These are phyloP conservation scores for Botryotinia globosa DNA, from an alignment of 2,329 filamentous ascomycete genomes.

Conservation along the genomic window DNA sequence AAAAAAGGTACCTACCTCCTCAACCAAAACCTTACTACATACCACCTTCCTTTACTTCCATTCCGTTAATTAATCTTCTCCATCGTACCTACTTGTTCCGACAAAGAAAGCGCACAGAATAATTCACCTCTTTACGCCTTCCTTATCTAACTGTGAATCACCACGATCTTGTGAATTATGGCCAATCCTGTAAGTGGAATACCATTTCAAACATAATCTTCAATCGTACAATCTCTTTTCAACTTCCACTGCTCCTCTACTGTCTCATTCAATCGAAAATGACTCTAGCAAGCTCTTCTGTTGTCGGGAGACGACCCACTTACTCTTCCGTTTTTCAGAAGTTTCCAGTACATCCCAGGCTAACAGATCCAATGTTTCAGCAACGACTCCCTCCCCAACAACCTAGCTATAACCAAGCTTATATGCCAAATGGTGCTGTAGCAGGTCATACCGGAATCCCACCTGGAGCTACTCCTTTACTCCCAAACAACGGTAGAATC, in stretches of 20 bases:
- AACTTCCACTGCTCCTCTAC: not conserved
- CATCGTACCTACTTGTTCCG: not conserved
- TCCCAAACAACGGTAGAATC: constrained; percentile 65
- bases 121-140: constrained; percentile 13
- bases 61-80: constrained; percentile 12
- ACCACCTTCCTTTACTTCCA: not conserved
- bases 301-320: not conserved
- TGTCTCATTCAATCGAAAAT: not conserved
- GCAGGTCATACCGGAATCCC: constrained; percentile 47
- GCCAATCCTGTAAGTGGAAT: constrained; percentile 20
- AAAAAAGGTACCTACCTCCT: constrained; percentile 1
- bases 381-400: constrained; percentile 39
- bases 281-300: not conserved
- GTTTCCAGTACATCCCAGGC: constrained; percentile 22
- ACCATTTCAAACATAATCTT: not conserved
- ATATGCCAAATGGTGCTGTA: constrained; percentile 61
- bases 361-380: constrained; percentile 31
- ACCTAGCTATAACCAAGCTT: constrained; percentile 42
- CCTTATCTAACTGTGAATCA: constrained; percentile 16
- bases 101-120: constrained; percentile 10
- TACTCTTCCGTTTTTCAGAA: constrained; percentile 9
- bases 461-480: constrained; percentile 60
- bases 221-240: not conserved
- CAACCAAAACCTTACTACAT: not conserved
- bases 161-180: constrained; percentile 18